phyloP scores from a whole-genome alignment of 441 rosid species.

The Lagerstroemia fauriei region DNA sequence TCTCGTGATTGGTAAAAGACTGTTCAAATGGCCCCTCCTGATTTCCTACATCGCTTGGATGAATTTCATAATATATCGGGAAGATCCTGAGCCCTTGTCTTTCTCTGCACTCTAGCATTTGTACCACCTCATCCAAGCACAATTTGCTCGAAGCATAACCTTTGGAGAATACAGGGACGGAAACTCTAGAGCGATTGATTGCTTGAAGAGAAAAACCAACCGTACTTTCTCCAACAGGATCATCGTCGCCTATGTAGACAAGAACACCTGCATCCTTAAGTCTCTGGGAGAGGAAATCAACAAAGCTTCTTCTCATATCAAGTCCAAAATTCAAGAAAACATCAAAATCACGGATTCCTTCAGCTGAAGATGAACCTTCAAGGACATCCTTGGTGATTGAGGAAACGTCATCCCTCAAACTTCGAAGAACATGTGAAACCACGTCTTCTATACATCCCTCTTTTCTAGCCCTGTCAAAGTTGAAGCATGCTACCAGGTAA shows the following conservation, averaged over 20 bases:
- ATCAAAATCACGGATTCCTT: background rate
- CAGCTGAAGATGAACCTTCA: background rate
- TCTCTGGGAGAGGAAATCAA: background rate
- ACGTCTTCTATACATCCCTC: too few relatives aligned
- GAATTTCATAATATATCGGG: background rate
- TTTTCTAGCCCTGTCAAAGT: too few relatives aligned
- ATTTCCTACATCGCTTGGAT: background rate
- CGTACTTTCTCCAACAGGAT: background rate
- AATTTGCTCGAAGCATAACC: background rate
- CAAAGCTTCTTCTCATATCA: background rate
- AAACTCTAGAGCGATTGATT: background rate
- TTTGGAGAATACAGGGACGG: background rate
- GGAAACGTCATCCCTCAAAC: too few relatives aligned
- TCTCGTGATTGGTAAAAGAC: background rate
- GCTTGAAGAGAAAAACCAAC: background rate
- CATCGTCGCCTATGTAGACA: background rate
- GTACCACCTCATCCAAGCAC: background rate
- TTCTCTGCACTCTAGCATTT: background rate
- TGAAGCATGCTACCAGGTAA: too few relatives aligned
- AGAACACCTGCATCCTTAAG: background rate
- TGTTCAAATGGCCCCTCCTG: background rate
- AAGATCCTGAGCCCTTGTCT: background rate
- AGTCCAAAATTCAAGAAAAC: background rate
- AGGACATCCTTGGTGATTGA: background rate
- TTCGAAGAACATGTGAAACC: too few relatives aligned